Percentiles rank a stretch among this genome's conserved stretches.
Conservation (phyloP, 345 rosid species). For the Populus alba region DNA sequence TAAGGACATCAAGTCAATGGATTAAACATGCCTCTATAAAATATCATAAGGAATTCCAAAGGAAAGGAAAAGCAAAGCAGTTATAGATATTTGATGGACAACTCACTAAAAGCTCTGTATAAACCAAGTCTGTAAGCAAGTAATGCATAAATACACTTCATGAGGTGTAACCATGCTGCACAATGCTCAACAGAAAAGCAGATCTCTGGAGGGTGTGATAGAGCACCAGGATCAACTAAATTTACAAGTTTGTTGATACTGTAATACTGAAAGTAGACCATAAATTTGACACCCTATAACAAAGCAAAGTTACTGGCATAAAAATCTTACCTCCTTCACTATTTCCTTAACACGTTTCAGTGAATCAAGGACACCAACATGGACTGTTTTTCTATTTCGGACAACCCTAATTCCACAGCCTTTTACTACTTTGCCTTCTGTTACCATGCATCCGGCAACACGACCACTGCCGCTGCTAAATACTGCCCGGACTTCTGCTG, state of each 20-base stretch:
- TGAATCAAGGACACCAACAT: conserved; percentile 77
- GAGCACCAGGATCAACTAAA: background rate
- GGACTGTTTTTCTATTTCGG: conserved; percentile 62
- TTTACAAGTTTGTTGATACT: background rate
- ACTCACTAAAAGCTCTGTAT: background rate
- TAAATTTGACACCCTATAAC: background rate
- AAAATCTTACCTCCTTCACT: conserved; percentile 75
- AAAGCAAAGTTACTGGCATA: background rate
- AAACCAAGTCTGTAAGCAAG: background rate
- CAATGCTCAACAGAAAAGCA: background rate
- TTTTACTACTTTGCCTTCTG: conserved; percentile 78
- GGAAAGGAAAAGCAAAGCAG: background rate
- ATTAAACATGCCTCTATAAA: background rate
- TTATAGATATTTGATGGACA: background rate
- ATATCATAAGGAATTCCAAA: background rate
- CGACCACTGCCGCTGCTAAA: conserved; percentile 98
- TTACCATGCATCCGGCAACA: conserved; percentile 98
- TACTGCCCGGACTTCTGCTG: conserved; percentile 80
- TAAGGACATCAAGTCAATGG: background rate
- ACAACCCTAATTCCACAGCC: conserved; percentile 79
- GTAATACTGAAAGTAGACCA: background rate
- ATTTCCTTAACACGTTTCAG: conserved; percentile 84
- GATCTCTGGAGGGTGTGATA: background rate
- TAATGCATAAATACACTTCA: background rate
- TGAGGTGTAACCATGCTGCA: background rate